Evolutionary conservation across 305 asterid genomes (phyloP).

Genomic region (Fraxinus sp.): DNA sequence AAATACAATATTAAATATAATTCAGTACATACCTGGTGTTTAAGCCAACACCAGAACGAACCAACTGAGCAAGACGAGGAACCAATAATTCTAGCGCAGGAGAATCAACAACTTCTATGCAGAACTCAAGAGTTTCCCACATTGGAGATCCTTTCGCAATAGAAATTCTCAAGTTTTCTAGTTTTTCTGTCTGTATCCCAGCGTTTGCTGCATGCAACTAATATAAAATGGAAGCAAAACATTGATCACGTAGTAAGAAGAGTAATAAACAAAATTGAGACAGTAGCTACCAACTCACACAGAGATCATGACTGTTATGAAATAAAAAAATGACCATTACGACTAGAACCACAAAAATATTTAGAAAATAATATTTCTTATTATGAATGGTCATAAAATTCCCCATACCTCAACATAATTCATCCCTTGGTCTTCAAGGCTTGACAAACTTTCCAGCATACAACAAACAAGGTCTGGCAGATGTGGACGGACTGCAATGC

Average conservation of each 20-base stretch:
- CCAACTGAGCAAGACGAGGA: constrained; percentile 88
- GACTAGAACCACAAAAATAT: background rate
- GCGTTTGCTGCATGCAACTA: constrained; percentile 92
- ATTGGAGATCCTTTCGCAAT: constrained; percentile 93
- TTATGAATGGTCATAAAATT: constrained; percentile 21
- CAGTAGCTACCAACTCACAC: constrained; percentile 14
- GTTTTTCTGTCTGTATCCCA: constrained; percentile 94
- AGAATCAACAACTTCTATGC: constrained; percentile 85
- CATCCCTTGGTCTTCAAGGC: constrained; percentile 98
- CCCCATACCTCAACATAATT: constrained; percentile 88
- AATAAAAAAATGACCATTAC: constrained; percentile 2
- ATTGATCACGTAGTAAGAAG: constrained; percentile 19
- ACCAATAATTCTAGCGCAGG: constrained; percentile 72
- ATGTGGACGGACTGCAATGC: constrained; percentile 89
- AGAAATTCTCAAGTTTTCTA: constrained; percentile 86
- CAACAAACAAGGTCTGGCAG: constrained; percentile 89
- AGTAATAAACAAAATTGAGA: constrained; percentile 11
- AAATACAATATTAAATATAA: background rate
- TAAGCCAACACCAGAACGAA: constrained; percentile 86
- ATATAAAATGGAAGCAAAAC: constrained; percentile 22
- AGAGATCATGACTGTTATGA: constrained; percentile 19
- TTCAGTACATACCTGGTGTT: constrained; percentile 71
- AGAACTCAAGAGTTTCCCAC: constrained; percentile 99
- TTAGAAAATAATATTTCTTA: background rate
- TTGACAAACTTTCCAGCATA: constrained; percentile 98